A percentile compares a stretch with the other conserved stretches of the same genome.
Evolutionary conservation across 1,139 yeast genomes (phyloP).

Genomic region (Taphrina pruni): DNA sequence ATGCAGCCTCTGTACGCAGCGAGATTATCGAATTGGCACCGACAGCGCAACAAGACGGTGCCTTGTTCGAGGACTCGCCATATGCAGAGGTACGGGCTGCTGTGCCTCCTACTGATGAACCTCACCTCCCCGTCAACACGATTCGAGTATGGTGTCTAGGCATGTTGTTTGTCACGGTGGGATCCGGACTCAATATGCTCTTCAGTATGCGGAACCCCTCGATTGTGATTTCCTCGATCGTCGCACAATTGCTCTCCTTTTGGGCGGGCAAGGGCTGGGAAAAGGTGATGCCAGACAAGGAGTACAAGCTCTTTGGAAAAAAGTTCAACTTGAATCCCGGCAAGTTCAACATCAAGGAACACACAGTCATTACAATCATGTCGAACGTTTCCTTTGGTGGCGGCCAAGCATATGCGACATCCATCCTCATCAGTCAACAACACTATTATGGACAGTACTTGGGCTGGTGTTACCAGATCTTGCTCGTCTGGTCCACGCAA

Average conservation of each 20-base stretch:
- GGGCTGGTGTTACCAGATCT: slow-evolving; percentile 61
- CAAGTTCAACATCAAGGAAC: slow-evolving; percentile 72
- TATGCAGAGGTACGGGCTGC: slow-evolving; percentile 75
- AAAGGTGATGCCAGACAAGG: slow-evolving; percentile 59
- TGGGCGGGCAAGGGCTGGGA: slow-evolving; percentile 56
- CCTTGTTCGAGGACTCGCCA: slow-evolving; percentile 56
- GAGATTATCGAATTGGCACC: slow-evolving; percentile 2
- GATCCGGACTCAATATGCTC: slow-evolving; percentile 64
- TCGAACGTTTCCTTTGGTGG: slow-evolving; percentile 62
- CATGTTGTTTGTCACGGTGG: slow-evolving; percentile 60
- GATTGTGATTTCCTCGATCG: slow-evolving; percentile 61
- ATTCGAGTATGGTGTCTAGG: slow-evolving; percentile 44
- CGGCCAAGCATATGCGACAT: slow-evolving; percentile 63
- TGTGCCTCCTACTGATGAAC: slow-evolving; percentile 67
- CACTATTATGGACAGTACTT: slow-evolving; percentile 58
- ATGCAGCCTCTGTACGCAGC: background rate
- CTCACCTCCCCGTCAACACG: slow-evolving; percentile 63
- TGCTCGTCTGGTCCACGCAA: slow-evolving; percentile 59
- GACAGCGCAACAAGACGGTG: background rate
- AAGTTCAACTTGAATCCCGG: slow-evolving; percentile 61
- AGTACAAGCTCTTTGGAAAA: slow-evolving; percentile 54
- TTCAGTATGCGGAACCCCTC: slow-evolving; percentile 65
- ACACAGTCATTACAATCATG: slow-evolving; percentile 68
- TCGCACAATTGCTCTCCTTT: slow-evolving; percentile 58
- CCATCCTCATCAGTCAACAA: slow-evolving; percentile 64